Percentiles rank a stretch among this genome's conserved stretches.
These are phyloP conservation scores for Tricholomella constricta DNA, from an alignment of 768 basidiomycete genomes.

Conservation along the genomic window DNA sequence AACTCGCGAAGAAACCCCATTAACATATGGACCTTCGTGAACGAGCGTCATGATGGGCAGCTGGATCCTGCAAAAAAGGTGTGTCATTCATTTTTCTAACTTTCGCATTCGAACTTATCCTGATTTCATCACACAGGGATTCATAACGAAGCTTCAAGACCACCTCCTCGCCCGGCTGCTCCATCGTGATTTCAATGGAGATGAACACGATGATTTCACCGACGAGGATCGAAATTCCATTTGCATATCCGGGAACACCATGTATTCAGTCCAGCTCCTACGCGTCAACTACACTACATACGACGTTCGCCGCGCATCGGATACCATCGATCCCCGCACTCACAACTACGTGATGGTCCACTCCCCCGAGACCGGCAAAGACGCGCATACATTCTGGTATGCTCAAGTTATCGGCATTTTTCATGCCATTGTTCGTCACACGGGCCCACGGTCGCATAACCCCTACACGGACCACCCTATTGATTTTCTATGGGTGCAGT, in stretches of 20 bases:
- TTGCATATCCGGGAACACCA: constrained; percentile 19
- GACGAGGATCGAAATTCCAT: constrained; percentile 21
- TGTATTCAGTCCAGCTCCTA: constrained; percentile 29
- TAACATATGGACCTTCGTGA: constrained; percentile 18
- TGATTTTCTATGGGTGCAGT: constrained; percentile 42
- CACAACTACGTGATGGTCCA: constrained; percentile 39
- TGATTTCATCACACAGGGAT: constrained; percentile 16
- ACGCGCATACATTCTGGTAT: constrained; percentile 38
- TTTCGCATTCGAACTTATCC: background rate
- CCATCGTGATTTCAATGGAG: constrained; percentile 27
- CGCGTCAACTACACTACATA: constrained; percentile 47
- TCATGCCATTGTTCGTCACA: constrained; percentile 29
- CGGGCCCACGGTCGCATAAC: constrained; percentile 1
- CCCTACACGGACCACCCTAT: constrained; percentile 9
- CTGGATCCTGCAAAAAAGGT: constrained; percentile 3
- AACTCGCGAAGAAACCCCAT: constrained; percentile 15
- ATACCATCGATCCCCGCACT: constrained; percentile 39
- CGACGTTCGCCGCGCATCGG: constrained; percentile 41
- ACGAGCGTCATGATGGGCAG: background rate
- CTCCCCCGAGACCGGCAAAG: constrained; percentile 16
- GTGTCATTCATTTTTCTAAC: background rate
- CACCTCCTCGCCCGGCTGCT: constrained; percentile 34
- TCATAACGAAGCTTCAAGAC: constrained; percentile 34
- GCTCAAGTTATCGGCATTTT: constrained; percentile 32
- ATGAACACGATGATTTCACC: constrained; percentile 26